Percentiles rank a stretch among this genome's conserved stretches.
Conservation (phyloP, 78 protist species). For the Dictyostelium capitatum region DNA sequence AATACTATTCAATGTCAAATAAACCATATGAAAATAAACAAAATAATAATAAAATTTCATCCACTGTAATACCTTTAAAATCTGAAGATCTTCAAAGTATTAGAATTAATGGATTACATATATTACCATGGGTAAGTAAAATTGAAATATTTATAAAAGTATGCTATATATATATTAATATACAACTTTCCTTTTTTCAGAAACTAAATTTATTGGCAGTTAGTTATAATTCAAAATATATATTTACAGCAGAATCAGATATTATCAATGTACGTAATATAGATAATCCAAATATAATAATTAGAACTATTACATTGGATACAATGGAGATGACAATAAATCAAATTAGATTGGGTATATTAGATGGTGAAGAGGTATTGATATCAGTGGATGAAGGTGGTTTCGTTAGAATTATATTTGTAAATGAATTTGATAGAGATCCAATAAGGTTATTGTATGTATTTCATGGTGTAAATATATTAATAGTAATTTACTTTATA, state of each 20-base stretch:
- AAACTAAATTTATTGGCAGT: conserved; percentile 81
- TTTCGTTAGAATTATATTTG: conserved; percentile 40
- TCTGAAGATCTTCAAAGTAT: conserved; percentile 11
- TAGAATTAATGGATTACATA: conserved; percentile 4
- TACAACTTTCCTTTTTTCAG: background rate
- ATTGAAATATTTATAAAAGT: too few species aligned
- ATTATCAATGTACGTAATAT: conserved; percentile 9
- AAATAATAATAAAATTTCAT: background rate
- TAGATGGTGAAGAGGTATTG: conserved; percentile 44
- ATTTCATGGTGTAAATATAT: background rate
- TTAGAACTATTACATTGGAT: conserved; percentile 6
- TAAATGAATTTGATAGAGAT: conserved; percentile 21
- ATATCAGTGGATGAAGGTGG: conserved; percentile 71
- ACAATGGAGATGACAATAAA: conserved; percentile 6
- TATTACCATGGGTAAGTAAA: background rate
- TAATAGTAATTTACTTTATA: background rate
- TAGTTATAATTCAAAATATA: conserved; percentile 12
- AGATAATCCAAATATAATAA: conserved; percentile 11
- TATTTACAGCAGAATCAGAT: conserved; percentile 45
- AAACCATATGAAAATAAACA: background rate
- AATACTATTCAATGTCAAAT: background rate
- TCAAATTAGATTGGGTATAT: conserved; percentile 54
- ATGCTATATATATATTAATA: too few species aligned
- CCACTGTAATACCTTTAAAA: background rate
- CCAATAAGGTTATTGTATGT: conserved; percentile 16